Conservation (phyloP, 1,284 basidiomycete genomes). For the Leccinum fallax region DNA sequence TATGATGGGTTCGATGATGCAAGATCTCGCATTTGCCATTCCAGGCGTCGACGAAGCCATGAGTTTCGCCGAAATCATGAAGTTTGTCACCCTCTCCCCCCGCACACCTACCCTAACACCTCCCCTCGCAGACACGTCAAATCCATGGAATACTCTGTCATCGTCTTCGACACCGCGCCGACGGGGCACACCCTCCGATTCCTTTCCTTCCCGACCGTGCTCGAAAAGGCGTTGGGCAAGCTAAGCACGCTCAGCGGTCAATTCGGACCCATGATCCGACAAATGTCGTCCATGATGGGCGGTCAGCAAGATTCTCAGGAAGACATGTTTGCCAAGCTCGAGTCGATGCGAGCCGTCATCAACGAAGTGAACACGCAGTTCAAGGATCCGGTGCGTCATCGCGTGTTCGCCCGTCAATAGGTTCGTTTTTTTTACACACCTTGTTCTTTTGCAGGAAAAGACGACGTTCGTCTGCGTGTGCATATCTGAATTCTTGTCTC, state of each 20-base stretch:
- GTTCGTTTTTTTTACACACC: background rate
- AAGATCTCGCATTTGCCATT: constrained; percentile 98
- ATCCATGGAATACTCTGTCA: constrained; percentile 99
- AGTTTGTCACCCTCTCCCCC: constrained; percentile 54
- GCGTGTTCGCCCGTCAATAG: background rate
- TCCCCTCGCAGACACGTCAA: constrained; percentile 83
- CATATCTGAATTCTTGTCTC: constrained; percentile 96
- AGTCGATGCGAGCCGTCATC: constrained; percentile 95
- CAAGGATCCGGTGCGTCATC: constrained; percentile 84
- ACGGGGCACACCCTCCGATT: constrained; percentile 99
- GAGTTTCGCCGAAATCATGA: constrained; percentile 99
- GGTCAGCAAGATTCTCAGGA: constrained; percentile 85
- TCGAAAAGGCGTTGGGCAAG: constrained; percentile 97
- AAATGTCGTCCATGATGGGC: constrained; percentile 97
- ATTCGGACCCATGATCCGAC: constrained; percentile 95
- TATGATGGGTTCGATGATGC: constrained; percentile 99
- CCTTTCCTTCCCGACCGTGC: constrained; percentile 95
- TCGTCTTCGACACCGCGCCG: constrained; percentile 98
- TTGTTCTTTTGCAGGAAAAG: constrained; percentile 69
- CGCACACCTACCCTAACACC: constrained; percentile 3
- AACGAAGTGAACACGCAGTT: constrained; percentile 99
- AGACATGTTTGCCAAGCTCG: constrained; percentile 98
- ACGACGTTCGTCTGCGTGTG: constrained; percentile 98
- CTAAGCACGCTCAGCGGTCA: constrained; percentile 88
- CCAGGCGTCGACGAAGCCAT: constrained; percentile 99